Evolutionary conservation across 805 yeast genomes (phyloP).

Genomic region (Priceomyces haplophilus): DNA sequence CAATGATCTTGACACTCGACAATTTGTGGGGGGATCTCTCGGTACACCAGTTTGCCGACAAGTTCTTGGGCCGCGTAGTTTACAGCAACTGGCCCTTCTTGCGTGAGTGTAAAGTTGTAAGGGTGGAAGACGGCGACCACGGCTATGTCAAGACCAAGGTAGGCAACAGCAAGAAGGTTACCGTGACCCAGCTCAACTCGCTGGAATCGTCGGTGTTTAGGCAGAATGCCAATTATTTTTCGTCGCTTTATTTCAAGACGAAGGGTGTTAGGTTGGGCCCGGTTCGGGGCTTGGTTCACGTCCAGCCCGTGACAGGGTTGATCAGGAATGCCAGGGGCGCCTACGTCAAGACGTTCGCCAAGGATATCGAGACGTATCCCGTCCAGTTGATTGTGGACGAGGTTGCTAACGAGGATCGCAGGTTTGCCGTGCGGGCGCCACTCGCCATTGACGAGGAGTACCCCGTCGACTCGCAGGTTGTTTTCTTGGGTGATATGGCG

Average conservation of each 20-base stretch:
- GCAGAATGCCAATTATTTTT: slow-evolving; percentile 36
- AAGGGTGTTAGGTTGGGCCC: slow-evolving; percentile 62
- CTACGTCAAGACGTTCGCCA: slow-evolving; percentile 65
- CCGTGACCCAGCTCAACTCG: slow-evolving; percentile 31
- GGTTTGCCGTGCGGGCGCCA: slow-evolving; percentile 72
- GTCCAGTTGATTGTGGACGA: slow-evolving; percentile 74
- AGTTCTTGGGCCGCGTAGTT: slow-evolving; percentile 58
- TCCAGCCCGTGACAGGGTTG: slow-evolving; percentile 75
- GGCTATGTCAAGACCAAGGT: slow-evolving; percentile 44
- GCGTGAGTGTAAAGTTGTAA: slow-evolving; percentile 70
- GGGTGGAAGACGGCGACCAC: slow-evolving; percentile 53
- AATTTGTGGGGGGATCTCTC: slow-evolving; percentile 55
- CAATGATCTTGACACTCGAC: slow-evolving; percentile 64
- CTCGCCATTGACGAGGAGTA: slow-evolving; percentile 77
- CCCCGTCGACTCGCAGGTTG: slow-evolving; percentile 67
- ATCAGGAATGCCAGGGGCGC: slow-evolving; percentile 70
- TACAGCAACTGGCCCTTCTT: slow-evolving; percentile 91
- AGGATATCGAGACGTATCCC: slow-evolving; percentile 59
- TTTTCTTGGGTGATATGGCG: slow-evolving; percentile 81
- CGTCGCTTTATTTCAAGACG: slow-evolving; percentile 42
- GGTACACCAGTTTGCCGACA: slow-evolving; percentile 61
- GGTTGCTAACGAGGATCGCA: slow-evolving; percentile 68
- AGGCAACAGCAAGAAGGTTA: slow-evolving; percentile 19
- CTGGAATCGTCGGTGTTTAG: slow-evolving; percentile 51
- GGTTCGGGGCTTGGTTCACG: slow-evolving; percentile 60